Evolutionary conservation across 2,329 filamentous ascomycete genomes (phyloP), one percentile per base, ranked within the genome.

Genomic region (Pseudomassariella vexata): DNA sequence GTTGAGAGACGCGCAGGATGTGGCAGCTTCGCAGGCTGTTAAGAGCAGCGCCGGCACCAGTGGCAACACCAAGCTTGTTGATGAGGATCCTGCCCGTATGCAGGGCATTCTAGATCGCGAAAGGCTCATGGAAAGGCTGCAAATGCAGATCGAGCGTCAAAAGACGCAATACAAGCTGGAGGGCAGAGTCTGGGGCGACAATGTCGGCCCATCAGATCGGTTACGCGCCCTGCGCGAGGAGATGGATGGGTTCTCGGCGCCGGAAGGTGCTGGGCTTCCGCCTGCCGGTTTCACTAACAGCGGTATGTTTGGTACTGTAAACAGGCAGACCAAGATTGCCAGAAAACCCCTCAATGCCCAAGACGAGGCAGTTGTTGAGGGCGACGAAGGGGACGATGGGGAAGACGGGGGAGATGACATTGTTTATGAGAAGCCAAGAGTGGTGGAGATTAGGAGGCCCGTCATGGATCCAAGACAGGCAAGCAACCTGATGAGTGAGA

Each of bases 121-220:
- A 51, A 80, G 75, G 51, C 79, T 98, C 45, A 94, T 98, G 84
- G 85, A 88, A 53, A 82, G 89, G 32, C 72, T 98, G 36, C 89
- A 95, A 59, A 94, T 86, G 69, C 92, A 96, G 61, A 77, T 98
- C 24, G 90, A 96, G 65, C 74, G 92, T 42, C 90, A 95, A 43
- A 96, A 96, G 73, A 96, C 92, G 1, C 89, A 96, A 55, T 95
- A 87, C 62, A 95, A 95, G 61, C 76, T 98, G 19, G 92, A 96
- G 60, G 92, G 92, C 45, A 86, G 86, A 56, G 80, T 87, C 7
- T 95, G 90, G 84, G 82, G 82, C 40, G 85, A 94, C 41, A 66
- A 74, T 32, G 73, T 83, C 42, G 86, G 86, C 21, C 90, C 92
- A 9, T 95, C 88, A 26, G 92, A 98, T 62, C 82, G 89, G 49